phyloP scores from a whole-genome alignment of 805 yeast genomes.

The Candida orba region DNA sequence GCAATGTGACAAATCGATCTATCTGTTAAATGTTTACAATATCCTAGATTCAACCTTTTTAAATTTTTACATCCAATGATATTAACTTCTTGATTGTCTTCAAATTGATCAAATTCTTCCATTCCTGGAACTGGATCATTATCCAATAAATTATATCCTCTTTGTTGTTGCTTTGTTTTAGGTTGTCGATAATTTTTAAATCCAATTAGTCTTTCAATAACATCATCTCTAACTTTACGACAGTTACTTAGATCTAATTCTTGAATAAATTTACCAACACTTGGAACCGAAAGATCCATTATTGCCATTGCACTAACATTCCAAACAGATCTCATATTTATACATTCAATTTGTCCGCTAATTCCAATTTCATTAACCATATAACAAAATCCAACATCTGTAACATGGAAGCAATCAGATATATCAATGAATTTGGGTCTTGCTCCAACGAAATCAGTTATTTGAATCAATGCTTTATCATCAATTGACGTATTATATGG shows the following conservation, averaged over 20 bases:
- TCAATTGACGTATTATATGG: constrained; percentile 56
- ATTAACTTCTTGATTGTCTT: not conserved
- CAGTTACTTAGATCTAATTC: constrained; percentile 67
- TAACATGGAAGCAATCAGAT: constrained; percentile 69
- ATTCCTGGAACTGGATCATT: constrained; percentile 25
- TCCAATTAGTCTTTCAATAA: constrained; percentile 62
- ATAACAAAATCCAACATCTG: constrained; percentile 68
- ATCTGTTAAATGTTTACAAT: constrained; percentile 72
- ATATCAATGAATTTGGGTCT: constrained; percentile 55
- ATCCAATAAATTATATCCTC: constrained; percentile 3
- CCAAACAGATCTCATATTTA: constrained; percentile 68
- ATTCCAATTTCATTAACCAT: constrained; percentile 67
- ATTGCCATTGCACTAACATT: constrained; percentile 75
- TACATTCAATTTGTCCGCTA: constrained; percentile 45
- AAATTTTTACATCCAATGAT: constrained; percentile 53
- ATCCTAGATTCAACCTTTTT: constrained; percentile 50
- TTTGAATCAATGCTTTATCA: constrained; percentile 48
- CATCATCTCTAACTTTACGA: constrained; percentile 65
- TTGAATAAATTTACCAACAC: constrained; percentile 51
- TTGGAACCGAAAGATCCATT: constrained; percentile 65
- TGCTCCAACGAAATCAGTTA: constrained; percentile 65
- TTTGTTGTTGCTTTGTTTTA: not conserved
- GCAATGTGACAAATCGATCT: constrained; percentile 58
- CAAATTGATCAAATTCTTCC: constrained; percentile 20
- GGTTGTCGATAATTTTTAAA: constrained; percentile 26